Percentiles rank a stretch among this genome's conserved stretches.
These are phyloP conservation scores for Candida jianshihensis DNA, from an alignment of 805 yeast species.

Conservation along the genomic window DNA sequence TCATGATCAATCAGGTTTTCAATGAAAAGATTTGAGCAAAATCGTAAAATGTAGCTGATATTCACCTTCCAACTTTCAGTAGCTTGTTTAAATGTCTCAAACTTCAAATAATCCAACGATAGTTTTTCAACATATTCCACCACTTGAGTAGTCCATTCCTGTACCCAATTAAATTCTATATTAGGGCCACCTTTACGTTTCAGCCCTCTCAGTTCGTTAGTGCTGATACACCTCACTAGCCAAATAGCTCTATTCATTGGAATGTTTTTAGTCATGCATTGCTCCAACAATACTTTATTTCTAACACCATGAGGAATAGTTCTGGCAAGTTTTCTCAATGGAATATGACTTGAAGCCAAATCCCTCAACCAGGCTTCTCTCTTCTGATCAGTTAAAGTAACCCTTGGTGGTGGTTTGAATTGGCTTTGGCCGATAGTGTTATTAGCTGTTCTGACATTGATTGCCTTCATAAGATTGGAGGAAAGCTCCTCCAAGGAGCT, in stretches of 20 bases:
- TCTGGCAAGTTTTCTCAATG: conserved; percentile 61
- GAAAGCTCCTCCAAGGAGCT: conserved; percentile 42
- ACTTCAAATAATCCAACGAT: conserved; percentile 25
- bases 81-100: conserved; percentile 21
- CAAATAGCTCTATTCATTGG: conserved; percentile 84
- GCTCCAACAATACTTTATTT: conserved; percentile 66
- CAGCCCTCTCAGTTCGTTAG: conserved; percentile 61
- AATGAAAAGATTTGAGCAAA: conserved; percentile 58
- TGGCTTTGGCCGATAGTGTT: conserved; percentile 42
- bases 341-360: conserved; percentile 58
- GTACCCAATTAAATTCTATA: conserved; percentile 61
- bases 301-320: conserved; percentile 89
- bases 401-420: conserved; percentile 81
- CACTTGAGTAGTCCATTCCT: conserved; percentile 88
- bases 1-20: conserved; percentile 61
- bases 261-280: conserved; percentile 55
- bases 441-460: conserved; percentile 37
- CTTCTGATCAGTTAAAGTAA: conserved; percentile 82
- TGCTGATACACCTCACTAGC: conserved; percentile 83
- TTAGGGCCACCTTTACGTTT: conserved; percentile 38
- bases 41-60: conserved; percentile 52
- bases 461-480: conserved; percentile 38
- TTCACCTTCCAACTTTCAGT: conserved; percentile 44
- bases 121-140: conserved; percentile 44
- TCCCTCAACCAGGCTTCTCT: conserved; percentile 82